Base-by-base conservation (phyloP, 768 basidiomycete genomes). In the Trametes punicea region DNA sequence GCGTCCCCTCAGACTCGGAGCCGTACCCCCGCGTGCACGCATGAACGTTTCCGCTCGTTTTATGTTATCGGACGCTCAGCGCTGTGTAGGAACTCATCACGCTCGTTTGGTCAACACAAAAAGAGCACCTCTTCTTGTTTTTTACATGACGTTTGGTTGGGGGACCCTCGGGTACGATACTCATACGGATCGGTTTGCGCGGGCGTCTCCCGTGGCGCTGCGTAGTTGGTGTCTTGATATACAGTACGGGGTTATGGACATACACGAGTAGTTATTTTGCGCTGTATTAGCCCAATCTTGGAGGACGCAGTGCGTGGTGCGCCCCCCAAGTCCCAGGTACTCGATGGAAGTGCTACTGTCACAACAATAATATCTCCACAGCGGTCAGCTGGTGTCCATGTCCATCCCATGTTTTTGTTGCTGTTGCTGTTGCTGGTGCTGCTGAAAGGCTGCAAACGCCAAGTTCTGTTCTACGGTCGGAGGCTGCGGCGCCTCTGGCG, bases 401-500 rank as follows among this genome's bases (percentile, higher is more conserved):
- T 59, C 49, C 41, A 44, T 27, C 21, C 39, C 50, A 26, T 58
- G 44, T 45, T 46, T 23, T 20, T 39, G 46, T 20, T 53, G 45
- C 30, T 63, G 65, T 46, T 62, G 68, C 46, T 75, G 13, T 20
- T 39, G 46, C 20, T 53, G 45, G 23, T 63, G 64, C 45, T 62
- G 68, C 46, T 74, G 74, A 16, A 82, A 81, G 45, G 78, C 80
- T 59, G 82, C 88, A 60, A 89, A 92, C 5, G 88, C 89, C 85
- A 90, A 87, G 62, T 87, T 89, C 71, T 92, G 89, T 67, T 90
- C 89, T 41, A 90, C 74, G 10, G 89, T 90, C 3, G 89, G 84
- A 26, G 81, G 79, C 55, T 78, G 82, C 27, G 75, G 70, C 49
- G 71, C 70, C 50, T 76, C 76, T 9, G 77, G 77, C 4, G 74